Evolutionary conservation across 1,139 yeast genomes (phyloP).

Genomic region (Kodamaea alishanica): DNA sequence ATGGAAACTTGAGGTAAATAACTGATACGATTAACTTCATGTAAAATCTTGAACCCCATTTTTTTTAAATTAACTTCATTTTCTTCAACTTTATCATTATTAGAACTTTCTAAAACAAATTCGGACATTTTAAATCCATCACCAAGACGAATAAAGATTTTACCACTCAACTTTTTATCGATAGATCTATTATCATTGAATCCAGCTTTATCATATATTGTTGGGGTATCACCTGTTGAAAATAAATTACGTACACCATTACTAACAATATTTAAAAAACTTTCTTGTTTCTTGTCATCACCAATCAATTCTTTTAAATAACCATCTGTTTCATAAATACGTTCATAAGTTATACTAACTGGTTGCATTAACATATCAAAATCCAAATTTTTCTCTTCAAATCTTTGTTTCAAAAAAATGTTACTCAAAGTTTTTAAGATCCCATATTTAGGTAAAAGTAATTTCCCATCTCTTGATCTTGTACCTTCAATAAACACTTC

Average conservation of each 20-base stretch:
- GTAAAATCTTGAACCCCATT: slow-evolving; percentile 41
- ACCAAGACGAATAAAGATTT: slow-evolving; percentile 39
- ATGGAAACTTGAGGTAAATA: slow-evolving; percentile 39
- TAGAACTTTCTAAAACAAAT: slow-evolving; percentile 16
- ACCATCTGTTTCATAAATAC: slow-evolving; percentile 64
- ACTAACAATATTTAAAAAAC: slow-evolving; percentile 32
- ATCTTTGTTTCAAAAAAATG: slow-evolving; percentile 43
- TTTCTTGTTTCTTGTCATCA: slow-evolving; percentile 52
- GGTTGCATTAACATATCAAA: slow-evolving; percentile 51
- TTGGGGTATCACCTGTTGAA: slow-evolving; percentile 6
- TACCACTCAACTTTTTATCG: slow-evolving; percentile 30
- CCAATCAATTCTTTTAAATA: slow-evolving; percentile 61
- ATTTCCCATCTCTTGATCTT: slow-evolving; percentile 63
- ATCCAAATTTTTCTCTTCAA: slow-evolving; percentile 40
- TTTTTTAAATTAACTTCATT: slow-evolving; percentile 34
- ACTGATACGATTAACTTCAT: slow-evolving; percentile 36
- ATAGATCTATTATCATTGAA: slow-evolving; percentile 26
- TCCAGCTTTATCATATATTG: slow-evolving; percentile 15
- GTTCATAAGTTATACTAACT: slow-evolving; percentile 58
- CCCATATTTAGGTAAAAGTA: slow-evolving; percentile 63
- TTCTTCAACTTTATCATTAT: slow-evolving; percentile 11
- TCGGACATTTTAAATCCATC: slow-evolving; percentile 29
- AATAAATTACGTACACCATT: slow-evolving; percentile 34
- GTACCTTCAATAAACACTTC: slow-evolving; percentile 70
- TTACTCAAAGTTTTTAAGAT: slow-evolving; percentile 50